Conservation (phyloP, 768 basidiomycete species). For the Lactarius evosmus region DNA sequence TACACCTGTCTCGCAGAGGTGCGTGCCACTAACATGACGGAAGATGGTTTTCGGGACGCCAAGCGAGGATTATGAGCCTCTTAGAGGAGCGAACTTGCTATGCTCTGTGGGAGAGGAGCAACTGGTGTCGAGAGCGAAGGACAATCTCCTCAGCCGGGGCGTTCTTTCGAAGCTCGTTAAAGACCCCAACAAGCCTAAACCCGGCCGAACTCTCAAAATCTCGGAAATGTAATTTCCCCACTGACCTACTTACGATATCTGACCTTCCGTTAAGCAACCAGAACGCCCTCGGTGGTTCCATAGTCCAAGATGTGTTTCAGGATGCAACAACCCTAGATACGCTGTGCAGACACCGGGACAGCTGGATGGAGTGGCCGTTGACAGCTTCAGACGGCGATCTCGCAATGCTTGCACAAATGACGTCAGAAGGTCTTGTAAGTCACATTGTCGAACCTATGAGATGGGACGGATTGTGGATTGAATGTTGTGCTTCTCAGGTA, state of each 20-base stretch:
- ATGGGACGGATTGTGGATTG: neutral
- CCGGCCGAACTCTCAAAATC: constrained; percentile 73
- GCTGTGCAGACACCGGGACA: constrained; percentile 45
- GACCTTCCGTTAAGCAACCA: constrained; percentile 50
- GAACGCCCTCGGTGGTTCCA: constrained; percentile 59
- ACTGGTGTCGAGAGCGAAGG: constrained; percentile 52
- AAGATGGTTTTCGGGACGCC: constrained; percentile 81
- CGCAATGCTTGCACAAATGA: constrained; percentile 71
- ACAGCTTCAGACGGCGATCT: constrained; percentile 78
- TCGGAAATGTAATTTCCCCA: constrained; percentile 55
- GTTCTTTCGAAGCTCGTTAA: constrained; percentile 64
- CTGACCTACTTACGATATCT: neutral
- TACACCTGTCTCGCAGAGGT: neutral
- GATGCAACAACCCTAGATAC: constrained; percentile 69
- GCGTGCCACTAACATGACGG: neutral
- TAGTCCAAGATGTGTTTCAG: constrained; percentile 62
- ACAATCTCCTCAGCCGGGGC: constrained; percentile 58
- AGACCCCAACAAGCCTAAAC: constrained; percentile 58
- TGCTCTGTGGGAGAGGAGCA: constrained; percentile 56
- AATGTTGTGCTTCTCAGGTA: constrained; percentile 44
- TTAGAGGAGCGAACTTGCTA: constrained; percentile 56
- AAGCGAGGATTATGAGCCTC: constrained; percentile 61
- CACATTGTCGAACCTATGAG: neutral
- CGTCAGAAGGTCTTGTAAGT: constrained; percentile 73
- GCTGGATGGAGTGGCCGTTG: constrained; percentile 76